Base-by-base conservation (phyloP, 2,329 filamentous ascomycete genomes). In the Cryphonectria nitschkei region DNA sequence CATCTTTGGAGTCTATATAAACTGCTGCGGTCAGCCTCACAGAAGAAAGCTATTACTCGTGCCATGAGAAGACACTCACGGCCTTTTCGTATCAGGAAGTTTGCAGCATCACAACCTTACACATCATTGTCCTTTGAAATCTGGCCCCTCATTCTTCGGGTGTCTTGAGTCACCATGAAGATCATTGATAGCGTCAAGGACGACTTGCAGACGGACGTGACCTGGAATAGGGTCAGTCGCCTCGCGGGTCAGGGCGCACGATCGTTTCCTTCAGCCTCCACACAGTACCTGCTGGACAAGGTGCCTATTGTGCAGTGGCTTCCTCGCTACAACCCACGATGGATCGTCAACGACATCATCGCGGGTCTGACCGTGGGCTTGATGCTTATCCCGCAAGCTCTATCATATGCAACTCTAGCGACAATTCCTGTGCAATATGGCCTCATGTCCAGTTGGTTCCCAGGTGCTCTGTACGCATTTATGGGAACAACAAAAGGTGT, bases 351-450 rank as follows among this genome's bases (percentile, higher is more conserved):
- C 75, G 89, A 92, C 76, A 78, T 86, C 14, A 86, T 91, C 74
- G 88, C 87, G 14, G 89, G 89, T 26, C 81, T 88, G 74, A 91
- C 87, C 16, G 80, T 90, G 37, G 88, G 87, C 11, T 81, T 89
- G 39, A 85, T 89, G 82, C 80, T 90, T 60, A 89, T 90, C 68
- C 88, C 88, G 0, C 88, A 90, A 75, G 86, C 85, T 3, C 76
- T 90, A n/a, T 87, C 88, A 0, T 90, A 90, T 74, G 88, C 88
- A 2, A 87, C 88, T 74, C 87, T 90, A 70, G 88, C 88, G 5
- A 87, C 83, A 0, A 88, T 90, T 14, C 87, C 88, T 0, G 86
- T 89, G 29, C 85, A 89, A 74, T 86, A 89, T 76, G 88, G 88
- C 0, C 80, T 90, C 11, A 87, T 88, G 79, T 87, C 87, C 0